phyloP scores from a whole-genome alignment of 2,329 filamentous ascomycete species.

The Aspergillus pseudoglaucus region DNA sequence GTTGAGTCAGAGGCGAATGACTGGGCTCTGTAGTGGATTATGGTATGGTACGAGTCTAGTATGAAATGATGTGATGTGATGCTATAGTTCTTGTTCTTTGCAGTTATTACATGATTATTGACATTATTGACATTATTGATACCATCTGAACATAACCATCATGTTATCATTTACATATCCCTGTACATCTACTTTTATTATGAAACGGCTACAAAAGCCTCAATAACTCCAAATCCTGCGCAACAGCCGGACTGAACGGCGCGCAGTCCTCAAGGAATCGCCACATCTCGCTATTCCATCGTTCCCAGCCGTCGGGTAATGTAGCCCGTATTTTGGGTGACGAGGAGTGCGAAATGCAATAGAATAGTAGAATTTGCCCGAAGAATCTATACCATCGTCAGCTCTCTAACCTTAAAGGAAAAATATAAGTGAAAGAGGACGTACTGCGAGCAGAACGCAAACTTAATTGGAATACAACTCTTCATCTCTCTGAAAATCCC shows the following conservation, averaged over 20 bases:
- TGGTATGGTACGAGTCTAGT: not conserved
- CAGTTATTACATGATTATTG: too few relatives aligned
- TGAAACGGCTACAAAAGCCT: slow-evolving; percentile 18
- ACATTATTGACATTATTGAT: too few relatives aligned
- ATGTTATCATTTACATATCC: not conserved
- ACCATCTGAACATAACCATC: not conserved
- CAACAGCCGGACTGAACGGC: slow-evolving; percentile 31
- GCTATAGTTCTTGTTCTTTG: too few relatives aligned
- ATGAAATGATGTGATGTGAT: too few relatives aligned
- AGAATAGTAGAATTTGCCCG: slow-evolving; percentile 37
- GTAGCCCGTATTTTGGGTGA: slow-evolving; percentile 28
- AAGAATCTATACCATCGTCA: slow-evolving; percentile 28
- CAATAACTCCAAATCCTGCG: slow-evolving; percentile 35
- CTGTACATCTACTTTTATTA: not conserved
- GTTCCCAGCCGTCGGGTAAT: slow-evolving; percentile 34
- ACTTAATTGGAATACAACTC: slow-evolving; percentile 37
- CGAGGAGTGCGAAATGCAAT: slow-evolving; percentile 35
- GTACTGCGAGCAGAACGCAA: slow-evolving; percentile 37
- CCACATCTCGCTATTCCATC: slow-evolving; percentile 37
- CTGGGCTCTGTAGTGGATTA: slow-evolving; percentile 61
- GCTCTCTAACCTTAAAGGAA: not conserved
- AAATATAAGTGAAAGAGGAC: slow-evolving; percentile 2
- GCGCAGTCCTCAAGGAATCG: slow-evolving; percentile 35
- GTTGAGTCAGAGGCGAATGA: slow-evolving; percentile 67
- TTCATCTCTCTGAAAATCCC: slow-evolving; percentile 37